Conservation (phyloP, 2,329 filamentous ascomycete species). For the Aotearoamyces nothofagi region DNA sequence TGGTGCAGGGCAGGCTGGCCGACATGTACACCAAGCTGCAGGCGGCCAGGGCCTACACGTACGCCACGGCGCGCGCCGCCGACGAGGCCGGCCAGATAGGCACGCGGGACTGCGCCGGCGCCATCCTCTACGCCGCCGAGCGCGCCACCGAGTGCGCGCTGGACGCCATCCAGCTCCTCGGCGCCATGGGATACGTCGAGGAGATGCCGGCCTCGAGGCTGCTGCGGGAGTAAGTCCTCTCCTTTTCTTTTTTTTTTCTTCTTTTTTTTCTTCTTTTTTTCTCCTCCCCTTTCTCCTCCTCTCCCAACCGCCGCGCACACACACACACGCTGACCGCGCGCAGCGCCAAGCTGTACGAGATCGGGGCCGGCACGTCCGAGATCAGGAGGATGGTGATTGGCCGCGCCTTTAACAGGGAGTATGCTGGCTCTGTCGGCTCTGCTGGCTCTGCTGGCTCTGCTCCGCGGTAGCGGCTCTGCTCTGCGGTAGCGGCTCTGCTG, state of each 20-base stretch:
- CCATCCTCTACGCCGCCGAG: slow-evolving; percentile 87
- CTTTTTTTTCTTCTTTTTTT: not conserved
- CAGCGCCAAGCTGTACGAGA: slow-evolving; percentile 74
- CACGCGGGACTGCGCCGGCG: slow-evolving; percentile 88
- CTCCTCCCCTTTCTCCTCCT: not conserved
- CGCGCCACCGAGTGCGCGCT: slow-evolving; percentile 73
- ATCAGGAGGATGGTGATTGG: slow-evolving; percentile 91
- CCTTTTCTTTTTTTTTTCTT: not conserved
- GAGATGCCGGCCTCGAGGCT: slow-evolving; percentile 84
- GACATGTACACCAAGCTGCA: slow-evolving; percentile 96
- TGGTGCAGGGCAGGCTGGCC: slow-evolving; percentile 83
- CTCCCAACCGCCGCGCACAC: not conserved
- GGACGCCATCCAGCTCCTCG: slow-evolving; percentile 83
- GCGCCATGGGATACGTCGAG: slow-evolving; percentile 91
- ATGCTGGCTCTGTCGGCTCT: slow-evolving; percentile 25
- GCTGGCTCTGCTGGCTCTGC: too few species aligned
- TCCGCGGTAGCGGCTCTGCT: too few species aligned
- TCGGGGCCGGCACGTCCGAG: slow-evolving; percentile 91
- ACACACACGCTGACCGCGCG: slow-evolving; percentile 17
- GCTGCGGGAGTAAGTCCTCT: slow-evolving; percentile 40
- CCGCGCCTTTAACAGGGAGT: slow-evolving; percentile 80
- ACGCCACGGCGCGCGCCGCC: slow-evolving; percentile 62
- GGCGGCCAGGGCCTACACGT: slow-evolving; percentile 76
- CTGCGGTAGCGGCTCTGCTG: too few species aligned
- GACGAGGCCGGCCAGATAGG: slow-evolving; percentile 60